A percentile compares a stretch with the other conserved stretches of the same genome.
Conservation (phyloP, 352 stramenopile genomes). For the Elongisporangium undulatum region DNA sequence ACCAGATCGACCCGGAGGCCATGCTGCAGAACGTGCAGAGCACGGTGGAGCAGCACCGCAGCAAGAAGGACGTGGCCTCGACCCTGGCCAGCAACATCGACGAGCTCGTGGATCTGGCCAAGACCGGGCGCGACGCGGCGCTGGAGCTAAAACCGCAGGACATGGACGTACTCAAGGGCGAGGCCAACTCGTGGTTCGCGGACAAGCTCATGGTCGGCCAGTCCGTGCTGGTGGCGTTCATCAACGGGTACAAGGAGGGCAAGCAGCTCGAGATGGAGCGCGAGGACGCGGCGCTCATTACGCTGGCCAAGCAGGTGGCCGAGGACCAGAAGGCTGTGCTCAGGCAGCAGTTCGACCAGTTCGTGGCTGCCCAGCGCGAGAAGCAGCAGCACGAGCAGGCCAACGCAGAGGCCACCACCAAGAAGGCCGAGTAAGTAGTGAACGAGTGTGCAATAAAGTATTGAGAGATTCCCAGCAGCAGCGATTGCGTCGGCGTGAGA, state of each 20-base stretch:
- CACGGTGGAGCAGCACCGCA: constrained; percentile 57
- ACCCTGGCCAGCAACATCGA: constrained; percentile 69
- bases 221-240: constrained; percentile 76
- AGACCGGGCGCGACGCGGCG: constrained; percentile 50
- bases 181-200: constrained; percentile 71
- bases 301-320: constrained; percentile 69
- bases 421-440: too few species aligned
- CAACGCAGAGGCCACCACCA: too few species aligned
- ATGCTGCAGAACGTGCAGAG: constrained; percentile 50
- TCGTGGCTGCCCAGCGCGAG: constrained; percentile 52
- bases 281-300: constrained; percentile 67
- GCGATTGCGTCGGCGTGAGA: too few species aligned
- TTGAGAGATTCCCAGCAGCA: too few species aligned
- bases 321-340: constrained; percentile 71
- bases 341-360: constrained; percentile 62
- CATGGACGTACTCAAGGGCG: constrained; percentile 50
- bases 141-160: constrained; percentile 58
- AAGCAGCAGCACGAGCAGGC: constrained; percentile 40
- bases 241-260: constrained; percentile 74
- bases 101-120: constrained; percentile 59
- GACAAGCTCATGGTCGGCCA: constrained; percentile 85
- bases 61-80: constrained; percentile 60
- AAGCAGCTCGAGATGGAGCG: constrained; percentile 74
- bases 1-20: constrained; percentile 60
- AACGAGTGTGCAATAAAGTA: too few species aligned